phyloP scores from a whole-genome alignment of 176 grass and related monocot genomes.

The Cenchrus purpureus region DNA sequence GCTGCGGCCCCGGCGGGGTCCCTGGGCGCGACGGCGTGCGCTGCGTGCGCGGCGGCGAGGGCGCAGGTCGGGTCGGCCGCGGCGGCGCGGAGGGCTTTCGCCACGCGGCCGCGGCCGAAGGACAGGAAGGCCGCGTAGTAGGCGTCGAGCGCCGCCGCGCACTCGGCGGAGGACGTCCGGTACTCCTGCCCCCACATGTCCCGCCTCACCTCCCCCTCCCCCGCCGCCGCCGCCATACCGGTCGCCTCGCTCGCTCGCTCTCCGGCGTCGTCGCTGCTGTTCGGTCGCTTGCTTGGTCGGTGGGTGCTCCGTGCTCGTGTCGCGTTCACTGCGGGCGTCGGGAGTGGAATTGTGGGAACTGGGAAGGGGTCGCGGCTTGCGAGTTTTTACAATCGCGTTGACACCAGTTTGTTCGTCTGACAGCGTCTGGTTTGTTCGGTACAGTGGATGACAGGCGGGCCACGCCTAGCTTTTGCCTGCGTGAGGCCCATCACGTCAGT shows the following conservation, averaged over 20 bases:
- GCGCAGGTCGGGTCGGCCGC: conserved; percentile 56
- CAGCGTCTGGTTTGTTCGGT: background rate
- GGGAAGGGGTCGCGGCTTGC: background rate
- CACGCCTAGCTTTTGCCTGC: background rate
- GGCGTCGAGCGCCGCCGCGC: conserved; percentile 61
- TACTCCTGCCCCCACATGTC: conserved; percentile 70
- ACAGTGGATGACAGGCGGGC: background rate
- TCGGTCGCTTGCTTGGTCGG: background rate
- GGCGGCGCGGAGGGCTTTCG: conserved; percentile 46
- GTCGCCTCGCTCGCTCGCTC: background rate
- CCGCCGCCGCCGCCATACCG: background rate
- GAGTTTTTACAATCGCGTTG: background rate
- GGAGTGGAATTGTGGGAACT: background rate
- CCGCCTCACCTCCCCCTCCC: conserved; percentile 26
- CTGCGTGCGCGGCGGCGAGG: conserved; percentile 58
- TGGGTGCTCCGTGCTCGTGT: background rate
- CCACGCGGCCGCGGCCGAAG: conserved; percentile 51
- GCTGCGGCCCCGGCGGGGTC: conserved; percentile 36
- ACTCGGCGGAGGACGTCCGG: conserved; percentile 57
- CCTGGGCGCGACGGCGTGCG: conserved; percentile 44
- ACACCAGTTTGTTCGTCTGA: background rate
- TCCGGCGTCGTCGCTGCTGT: background rate
- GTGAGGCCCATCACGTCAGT: background rate
- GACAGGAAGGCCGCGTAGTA: conserved; percentile 57
- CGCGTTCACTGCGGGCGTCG: background rate